Percentiles rank a stretch among this genome's conserved stretches.
phyloP scores from a whole-genome alignment of 2,329 filamentous ascomycete species.

The Chrysoporthe puriensis region DNA sequence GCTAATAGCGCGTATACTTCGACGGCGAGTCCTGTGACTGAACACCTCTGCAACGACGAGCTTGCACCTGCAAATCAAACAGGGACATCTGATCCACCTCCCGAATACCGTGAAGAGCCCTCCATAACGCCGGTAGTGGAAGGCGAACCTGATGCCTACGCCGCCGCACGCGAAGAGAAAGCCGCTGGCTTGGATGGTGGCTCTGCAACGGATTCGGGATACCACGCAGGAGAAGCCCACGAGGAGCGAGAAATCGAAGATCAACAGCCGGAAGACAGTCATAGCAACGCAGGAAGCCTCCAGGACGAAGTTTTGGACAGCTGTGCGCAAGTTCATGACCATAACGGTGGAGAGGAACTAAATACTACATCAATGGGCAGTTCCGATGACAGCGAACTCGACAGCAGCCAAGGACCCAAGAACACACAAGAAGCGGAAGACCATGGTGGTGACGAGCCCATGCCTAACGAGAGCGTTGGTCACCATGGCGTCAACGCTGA shows the following conservation, averaged over 20 bases:
- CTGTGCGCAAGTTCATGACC: background rate
- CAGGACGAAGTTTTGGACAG: background rate
- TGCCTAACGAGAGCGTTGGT: background rate
- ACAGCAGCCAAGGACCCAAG: too few relatives aligned
- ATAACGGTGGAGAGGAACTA: too few relatives aligned
- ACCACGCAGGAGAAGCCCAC: background rate
- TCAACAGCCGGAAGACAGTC: background rate
- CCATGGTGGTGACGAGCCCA: background rate
- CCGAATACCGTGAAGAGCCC: background rate
- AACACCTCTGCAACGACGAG: background rate
- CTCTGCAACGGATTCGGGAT: too few relatives aligned
- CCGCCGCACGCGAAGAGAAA: background rate
- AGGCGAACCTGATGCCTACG: too few relatives aligned
- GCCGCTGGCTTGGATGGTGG: background rate
- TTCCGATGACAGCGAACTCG: too few relatives aligned
- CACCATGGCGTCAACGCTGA: background rate
- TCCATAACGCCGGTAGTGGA: background rate
- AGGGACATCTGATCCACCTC: background rate
- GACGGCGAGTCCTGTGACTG: background rate
- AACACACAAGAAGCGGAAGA: too few relatives aligned
- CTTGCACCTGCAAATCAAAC: background rate
- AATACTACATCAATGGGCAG: too few relatives aligned
- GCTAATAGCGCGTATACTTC: too few relatives aligned
- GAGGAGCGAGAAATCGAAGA: background rate
- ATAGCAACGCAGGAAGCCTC: background rate